phyloP scores from a whole-genome alignment of 208 protist species.

The Leishmania aethiopica region DNA sequence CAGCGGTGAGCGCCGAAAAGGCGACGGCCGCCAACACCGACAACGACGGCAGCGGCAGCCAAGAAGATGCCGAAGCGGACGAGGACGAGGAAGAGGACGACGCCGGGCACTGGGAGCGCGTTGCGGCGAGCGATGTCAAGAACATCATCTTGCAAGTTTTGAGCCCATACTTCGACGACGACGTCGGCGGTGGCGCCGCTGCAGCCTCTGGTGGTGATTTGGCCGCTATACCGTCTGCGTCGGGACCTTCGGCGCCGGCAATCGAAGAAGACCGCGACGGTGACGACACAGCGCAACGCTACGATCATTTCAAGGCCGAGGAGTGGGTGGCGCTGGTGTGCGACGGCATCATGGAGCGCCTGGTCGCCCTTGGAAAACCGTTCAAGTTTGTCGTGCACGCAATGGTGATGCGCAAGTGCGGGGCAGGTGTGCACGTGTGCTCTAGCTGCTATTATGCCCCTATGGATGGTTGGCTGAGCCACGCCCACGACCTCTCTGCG shows the following conservation, averaged over 20 bases:
- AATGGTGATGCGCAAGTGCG: conserved; percentile 86
- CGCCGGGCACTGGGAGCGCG: conserved; percentile 33
- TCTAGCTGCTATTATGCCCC: conserved; percentile 83
- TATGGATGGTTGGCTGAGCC: conserved; percentile 81
- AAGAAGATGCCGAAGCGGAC: conserved; percentile 5
- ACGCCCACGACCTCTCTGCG: conserved; percentile 85
- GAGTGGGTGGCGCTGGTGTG: conserved; percentile 84
- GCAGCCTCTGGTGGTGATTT: conserved; percentile 17
- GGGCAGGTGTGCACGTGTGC: conserved; percentile 86
- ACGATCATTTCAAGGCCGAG: conserved; percentile 76
- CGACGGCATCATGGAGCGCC: conserved; percentile 81
- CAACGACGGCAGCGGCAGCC: background rate
- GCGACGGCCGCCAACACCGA: background rate
- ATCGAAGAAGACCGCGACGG: conserved; percentile 17
- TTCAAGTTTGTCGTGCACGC: conserved; percentile 88
- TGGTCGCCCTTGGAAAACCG: conserved; percentile 76
- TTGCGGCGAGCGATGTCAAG: conserved; percentile 85
- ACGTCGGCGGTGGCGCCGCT: conserved; percentile 41
- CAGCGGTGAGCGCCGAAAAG: background rate
- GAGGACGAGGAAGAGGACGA: conserved; percentile 32
- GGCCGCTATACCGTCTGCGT: background rate
- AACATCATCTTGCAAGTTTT: conserved; percentile 87
- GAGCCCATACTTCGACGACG: conserved; percentile 87
- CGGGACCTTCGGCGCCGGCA: background rate
- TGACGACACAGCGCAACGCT: conserved; percentile 72